These are phyloP conservation scores for Monosporozyma siamensis DNA, from an alignment of 805 yeast species.

Conservation along the genomic window DNA sequence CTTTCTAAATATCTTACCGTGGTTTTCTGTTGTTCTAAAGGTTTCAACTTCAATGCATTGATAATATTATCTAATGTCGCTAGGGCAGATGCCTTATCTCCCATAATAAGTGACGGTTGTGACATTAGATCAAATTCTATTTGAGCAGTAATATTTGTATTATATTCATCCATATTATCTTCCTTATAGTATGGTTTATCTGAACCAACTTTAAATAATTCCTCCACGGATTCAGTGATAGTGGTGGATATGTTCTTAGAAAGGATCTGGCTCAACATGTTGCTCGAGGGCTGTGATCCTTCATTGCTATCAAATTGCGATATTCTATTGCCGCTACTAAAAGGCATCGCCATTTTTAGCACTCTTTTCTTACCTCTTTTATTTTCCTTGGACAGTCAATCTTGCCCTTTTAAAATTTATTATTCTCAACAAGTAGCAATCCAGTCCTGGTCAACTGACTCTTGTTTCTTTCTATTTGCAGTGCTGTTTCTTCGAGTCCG, in stretches of 20 bases:
- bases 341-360: background rate
- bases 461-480: too few species aligned
- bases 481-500: background rate
- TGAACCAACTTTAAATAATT: background rate
- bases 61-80: constrained; percentile 28
- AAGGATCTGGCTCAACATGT: background rate
- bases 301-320: background rate
- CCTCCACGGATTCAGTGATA: background rate
- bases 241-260: background rate
- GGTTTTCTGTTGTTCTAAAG: constrained; percentile 23
- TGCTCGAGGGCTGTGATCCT: background rate
- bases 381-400: background rate
- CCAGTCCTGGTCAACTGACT: too few species aligned
- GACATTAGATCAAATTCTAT: background rate
- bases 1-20: constrained; percentile 60
- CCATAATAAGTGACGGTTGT: background rate
- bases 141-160: background rate
- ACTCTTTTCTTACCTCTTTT: background rate
- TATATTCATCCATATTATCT: background rate
- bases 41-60: constrained; percentile 24
- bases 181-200: background rate
- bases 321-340: background rate
- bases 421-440: too few species aligned
- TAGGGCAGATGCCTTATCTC: constrained; percentile 4
- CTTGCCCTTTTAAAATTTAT: too few species aligned